These are phyloP conservation scores for Cryphonectria nitschkei DNA, from an alignment of 2,329 filamentous ascomycete species.

Conservation along the genomic window DNA sequence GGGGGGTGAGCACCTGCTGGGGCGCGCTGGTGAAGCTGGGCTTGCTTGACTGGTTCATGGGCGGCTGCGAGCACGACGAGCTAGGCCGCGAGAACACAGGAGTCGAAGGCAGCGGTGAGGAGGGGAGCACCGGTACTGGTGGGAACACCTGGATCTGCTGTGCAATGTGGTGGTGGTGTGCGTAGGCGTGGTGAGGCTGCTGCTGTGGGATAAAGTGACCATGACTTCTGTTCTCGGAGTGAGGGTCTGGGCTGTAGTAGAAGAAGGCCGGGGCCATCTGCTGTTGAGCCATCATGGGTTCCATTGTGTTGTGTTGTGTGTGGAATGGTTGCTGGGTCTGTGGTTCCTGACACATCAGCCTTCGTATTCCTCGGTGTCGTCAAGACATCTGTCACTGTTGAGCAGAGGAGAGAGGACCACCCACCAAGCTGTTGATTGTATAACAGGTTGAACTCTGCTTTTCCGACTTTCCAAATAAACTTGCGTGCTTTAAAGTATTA, in stretches of 20 bases:
- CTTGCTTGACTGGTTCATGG: slow-evolving; percentile 41
- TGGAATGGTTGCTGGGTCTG: slow-evolving; percentile 29
- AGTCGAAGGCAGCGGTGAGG: slow-evolving; percentile 62
- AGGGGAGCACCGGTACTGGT: slow-evolving; percentile 61
- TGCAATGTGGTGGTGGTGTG: slow-evolving; percentile 36
- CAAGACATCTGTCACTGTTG: neutral
- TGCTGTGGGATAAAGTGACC: slow-evolving; percentile 71
- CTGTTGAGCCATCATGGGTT: slow-evolving; percentile 61
- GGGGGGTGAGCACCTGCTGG: slow-evolving; percentile 67
- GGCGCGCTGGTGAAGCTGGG: slow-evolving; percentile 62
- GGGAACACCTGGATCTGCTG: slow-evolving; percentile 58
- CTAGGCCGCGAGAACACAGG: slow-evolving; percentile 68
- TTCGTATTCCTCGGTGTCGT: slow-evolving; percentile 10
- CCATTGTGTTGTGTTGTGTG: slow-evolving; percentile 56
- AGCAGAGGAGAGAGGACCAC: slow-evolving; percentile 4
- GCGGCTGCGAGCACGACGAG: slow-evolving; percentile 66
- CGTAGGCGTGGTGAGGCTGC: slow-evolving; percentile 53
- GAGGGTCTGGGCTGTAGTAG: slow-evolving; percentile 82
- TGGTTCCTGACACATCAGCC: slow-evolving; percentile 31
- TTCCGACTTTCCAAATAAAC: slow-evolving; percentile 18
- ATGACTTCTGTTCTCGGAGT: slow-evolving; percentile 73
- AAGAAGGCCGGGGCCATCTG: slow-evolving; percentile 78
- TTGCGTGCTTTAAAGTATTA: slow-evolving; percentile 34
- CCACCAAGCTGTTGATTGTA: slow-evolving; percentile 24
- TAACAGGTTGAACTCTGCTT: slow-evolving; percentile 18